Percentiles rank a stretch among this genome's conserved stretches.
Conservation (phyloP, 495 filamentous ascomycete genomes). For the Extremus antarcticus region DNA sequence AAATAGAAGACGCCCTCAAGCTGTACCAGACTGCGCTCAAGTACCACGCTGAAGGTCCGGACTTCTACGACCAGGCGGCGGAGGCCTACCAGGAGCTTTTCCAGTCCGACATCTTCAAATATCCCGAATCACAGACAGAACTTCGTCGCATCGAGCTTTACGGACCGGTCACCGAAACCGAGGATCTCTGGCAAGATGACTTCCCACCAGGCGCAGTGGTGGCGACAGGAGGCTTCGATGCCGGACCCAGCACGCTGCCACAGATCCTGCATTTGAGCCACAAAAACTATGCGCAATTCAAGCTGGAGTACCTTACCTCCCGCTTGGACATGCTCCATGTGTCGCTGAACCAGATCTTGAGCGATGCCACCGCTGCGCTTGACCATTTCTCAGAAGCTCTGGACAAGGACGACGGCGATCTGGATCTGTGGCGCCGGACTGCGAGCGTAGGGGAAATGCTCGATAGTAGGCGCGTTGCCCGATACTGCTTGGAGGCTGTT, state of each 20-base stretch:
- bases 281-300: constrained; percentile 89
- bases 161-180: constrained; percentile 35
- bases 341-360: constrained; percentile 14
- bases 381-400: constrained; percentile 62
- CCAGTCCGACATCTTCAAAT: constrained; percentile 85
- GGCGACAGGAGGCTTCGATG: constrained; percentile 44
- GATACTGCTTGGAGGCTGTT: constrained; percentile 86
- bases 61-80: constrained; percentile 60
- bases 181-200: constrained; percentile 33
- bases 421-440: constrained; percentile 85
- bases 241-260: constrained; percentile 64
- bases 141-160: constrained; percentile 55
- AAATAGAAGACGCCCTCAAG: constrained; percentile 95
- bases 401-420: constrained; percentile 81
- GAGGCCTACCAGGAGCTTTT: constrained; percentile 80
- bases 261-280: constrained; percentile 85
- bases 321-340: constrained; percentile 6
- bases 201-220: constrained; percentile 22
- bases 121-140: constrained; percentile 72
- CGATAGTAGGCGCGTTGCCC: constrained; percentile 60
- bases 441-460: constrained; percentile 67
- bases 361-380: constrained; percentile 40
- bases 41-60: constrained; percentile 76
- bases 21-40: constrained; percentile 88
- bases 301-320: constrained; percentile 55